These are phyloP conservation scores for Colletotrichum eremochloae DNA, from an alignment of 2,329 filamentous ascomycete species.

Conservation along the genomic window DNA sequence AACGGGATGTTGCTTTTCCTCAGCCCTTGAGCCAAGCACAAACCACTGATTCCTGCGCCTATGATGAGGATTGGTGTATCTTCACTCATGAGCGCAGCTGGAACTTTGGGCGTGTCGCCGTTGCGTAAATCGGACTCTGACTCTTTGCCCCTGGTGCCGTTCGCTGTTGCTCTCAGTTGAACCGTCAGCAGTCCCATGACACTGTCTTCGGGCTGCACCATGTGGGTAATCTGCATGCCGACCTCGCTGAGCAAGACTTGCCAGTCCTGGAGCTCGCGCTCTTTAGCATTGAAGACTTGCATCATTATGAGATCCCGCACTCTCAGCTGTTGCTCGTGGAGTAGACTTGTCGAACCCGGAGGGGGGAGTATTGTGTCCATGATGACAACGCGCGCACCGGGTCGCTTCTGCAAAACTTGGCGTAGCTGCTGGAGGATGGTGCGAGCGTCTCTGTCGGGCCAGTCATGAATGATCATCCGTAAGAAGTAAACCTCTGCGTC, in stretches of 20 bases:
- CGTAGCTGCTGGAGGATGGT: conserved; percentile 57
- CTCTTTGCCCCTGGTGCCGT: no score
- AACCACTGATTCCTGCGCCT: conserved; percentile 54
- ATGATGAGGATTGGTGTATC: conserved; percentile 50
- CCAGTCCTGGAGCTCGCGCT: conserved; percentile 60
- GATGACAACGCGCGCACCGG: neutral
- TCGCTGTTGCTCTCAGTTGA: neutral
- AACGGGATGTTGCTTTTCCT: conserved; percentile 53
- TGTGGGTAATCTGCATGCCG: conserved; percentile 7
- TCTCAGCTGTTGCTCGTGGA: conserved; percentile 20
- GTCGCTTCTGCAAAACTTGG: conserved; percentile 51
- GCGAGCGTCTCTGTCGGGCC: conserved; percentile 59
- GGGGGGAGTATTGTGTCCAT: conserved; percentile 53
- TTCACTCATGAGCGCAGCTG: neutral
- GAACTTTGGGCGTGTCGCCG: neutral
- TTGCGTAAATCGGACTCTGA: no score
- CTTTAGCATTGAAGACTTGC: conserved; percentile 62
- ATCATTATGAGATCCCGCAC: conserved; percentile 61
- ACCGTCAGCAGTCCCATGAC: conserved; percentile 19
- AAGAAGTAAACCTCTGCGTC: conserved; percentile 64
- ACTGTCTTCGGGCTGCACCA: neutral
- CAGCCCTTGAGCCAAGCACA: conserved; percentile 53
- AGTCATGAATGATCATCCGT: conserved; percentile 68
- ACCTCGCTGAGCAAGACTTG: conserved; percentile 55
- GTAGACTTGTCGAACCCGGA: conserved; percentile 49